Conservation (phyloP, 208 protist genomes). For the Leishmania aethiopica region DNA sequence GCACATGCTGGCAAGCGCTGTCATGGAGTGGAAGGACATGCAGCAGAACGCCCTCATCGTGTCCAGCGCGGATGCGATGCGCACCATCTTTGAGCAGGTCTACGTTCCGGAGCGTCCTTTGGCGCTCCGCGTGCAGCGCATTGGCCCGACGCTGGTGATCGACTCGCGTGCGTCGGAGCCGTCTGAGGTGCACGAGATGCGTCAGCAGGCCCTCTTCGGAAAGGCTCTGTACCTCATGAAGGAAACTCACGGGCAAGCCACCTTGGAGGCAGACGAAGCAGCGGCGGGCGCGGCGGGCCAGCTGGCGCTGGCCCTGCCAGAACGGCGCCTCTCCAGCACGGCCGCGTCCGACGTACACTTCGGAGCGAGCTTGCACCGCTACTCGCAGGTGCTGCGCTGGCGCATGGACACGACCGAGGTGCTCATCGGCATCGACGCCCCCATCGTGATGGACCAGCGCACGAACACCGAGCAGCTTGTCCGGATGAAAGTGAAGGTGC, state of each 20-base stretch:
- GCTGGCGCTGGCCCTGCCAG: constrained; percentile 23
- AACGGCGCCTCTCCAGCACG: constrained; percentile 25
- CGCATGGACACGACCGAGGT: constrained; percentile 76
- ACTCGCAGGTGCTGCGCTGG: constrained; percentile 73
- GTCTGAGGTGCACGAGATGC: constrained; percentile 55
- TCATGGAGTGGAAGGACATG: constrained; percentile 62
- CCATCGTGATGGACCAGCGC: constrained; percentile 66
- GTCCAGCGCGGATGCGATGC: constrained; percentile 74
- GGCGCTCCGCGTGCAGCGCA: constrained; percentile 58
- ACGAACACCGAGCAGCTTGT: constrained; percentile 74
- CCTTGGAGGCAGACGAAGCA: not conserved
- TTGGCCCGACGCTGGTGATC: constrained; percentile 74
- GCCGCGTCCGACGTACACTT: constrained; percentile 19
- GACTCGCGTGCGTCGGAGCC: constrained; percentile 46
- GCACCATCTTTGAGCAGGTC: constrained; percentile 64
- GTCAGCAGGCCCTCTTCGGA: constrained; percentile 61
- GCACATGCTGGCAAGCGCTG: constrained; percentile 55
- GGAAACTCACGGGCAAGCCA: constrained; percentile 28
- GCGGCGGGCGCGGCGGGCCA: constrained; percentile 2
- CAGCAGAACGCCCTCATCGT: constrained; percentile 60
- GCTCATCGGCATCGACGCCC: constrained; percentile 81
- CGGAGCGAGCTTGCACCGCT: constrained; percentile 40
- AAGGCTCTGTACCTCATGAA: constrained; percentile 84
- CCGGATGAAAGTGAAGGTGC: constrained; percentile 43
- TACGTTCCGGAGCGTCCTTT: constrained; percentile 56